These are phyloP conservation scores for Phytophthora tubulina DNA, from an alignment of 352 stramenopile species.

Conservation along the genomic window DNA sequence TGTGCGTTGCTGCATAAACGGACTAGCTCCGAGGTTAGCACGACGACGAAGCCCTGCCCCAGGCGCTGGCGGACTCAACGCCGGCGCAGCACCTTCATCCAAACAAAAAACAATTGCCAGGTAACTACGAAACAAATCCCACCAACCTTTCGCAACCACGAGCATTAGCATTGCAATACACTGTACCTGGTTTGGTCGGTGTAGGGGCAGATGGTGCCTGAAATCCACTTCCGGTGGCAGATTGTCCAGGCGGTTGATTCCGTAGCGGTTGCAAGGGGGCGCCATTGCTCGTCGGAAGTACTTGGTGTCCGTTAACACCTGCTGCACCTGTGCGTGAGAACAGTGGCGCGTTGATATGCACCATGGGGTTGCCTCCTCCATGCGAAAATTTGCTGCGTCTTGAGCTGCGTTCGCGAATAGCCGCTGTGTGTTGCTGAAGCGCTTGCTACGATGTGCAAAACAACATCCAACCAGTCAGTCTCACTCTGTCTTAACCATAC, in stretches of 20 bases:
- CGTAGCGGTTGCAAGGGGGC: conserved; percentile 35
- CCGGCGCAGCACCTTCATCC: conserved; percentile 24
- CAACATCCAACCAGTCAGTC: conserved; percentile 11
- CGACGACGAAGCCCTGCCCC: conserved; percentile 65
- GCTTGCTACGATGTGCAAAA: conserved; percentile 56
- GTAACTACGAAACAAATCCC: background rate
- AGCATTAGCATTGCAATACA: conserved; percentile 1
- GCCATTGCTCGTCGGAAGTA: conserved; percentile 36
- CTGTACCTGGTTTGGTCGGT: conserved; percentile 37
- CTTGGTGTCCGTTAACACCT: conserved; percentile 27
- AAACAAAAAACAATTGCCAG: conserved; percentile 7
- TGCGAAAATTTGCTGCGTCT: conserved; percentile 87
- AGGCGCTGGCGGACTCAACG: conserved; percentile 33
- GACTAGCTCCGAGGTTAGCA: conserved; percentile 67
- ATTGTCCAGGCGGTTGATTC: conserved; percentile 22
- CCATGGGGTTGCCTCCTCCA: conserved; percentile 72
- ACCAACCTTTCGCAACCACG: background rate
- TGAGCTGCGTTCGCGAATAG: conserved; percentile 80
- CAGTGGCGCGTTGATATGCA: conserved; percentile 84
- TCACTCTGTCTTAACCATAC: background rate
- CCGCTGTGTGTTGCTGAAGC: conserved; percentile 68
- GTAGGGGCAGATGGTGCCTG: conserved; percentile 24
- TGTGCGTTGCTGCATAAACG: conserved; percentile 79
- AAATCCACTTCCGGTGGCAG: conserved; percentile 27
- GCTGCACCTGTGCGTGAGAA: conserved; percentile 59